Evolutionary conservation across 306 rosid genomes (phyloP).

Genomic region (Abrus pulchellus): DNA sequence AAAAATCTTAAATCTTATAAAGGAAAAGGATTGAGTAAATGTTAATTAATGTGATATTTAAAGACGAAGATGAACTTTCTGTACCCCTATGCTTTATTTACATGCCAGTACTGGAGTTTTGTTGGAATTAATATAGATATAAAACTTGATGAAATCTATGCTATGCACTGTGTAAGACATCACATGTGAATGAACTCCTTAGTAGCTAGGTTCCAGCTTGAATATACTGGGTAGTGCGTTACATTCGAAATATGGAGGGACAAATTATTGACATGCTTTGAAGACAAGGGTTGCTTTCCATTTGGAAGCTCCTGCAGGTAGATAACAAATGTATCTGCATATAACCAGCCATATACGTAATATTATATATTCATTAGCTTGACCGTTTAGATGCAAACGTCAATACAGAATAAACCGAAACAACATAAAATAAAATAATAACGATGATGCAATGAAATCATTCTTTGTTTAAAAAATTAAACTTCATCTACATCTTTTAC

Average conservation of each 20-base stretch:
- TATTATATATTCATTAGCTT: no score
- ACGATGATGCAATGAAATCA: no score
- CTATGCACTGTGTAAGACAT: neutral
- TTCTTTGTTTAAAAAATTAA: no score
- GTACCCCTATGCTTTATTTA: neutral
- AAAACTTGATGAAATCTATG: conserved; percentile 2
- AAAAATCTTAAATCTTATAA: neutral
- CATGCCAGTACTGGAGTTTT: neutral
- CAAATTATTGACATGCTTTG: conserved; percentile 1
- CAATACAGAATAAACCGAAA: no score
- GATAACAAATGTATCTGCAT: neutral
- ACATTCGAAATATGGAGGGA: neutral
- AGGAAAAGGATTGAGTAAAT: neutral
- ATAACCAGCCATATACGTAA: neutral
- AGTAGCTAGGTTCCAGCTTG: conserved; percentile 21
- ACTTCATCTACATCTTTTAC: no score
- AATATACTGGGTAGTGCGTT: neutral
- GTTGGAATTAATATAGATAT: neutral
- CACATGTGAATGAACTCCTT: conserved; percentile 26
- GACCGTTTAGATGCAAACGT: no score
- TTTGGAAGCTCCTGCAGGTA: neutral
- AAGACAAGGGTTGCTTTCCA: conserved; percentile 4
- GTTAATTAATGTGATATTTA: neutral
- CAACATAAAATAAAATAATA: no score
- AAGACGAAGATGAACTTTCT: neutral